phyloP scores from a whole-genome alignment of 176 grass and related monocot species.

The Carex littledalei region DNA sequence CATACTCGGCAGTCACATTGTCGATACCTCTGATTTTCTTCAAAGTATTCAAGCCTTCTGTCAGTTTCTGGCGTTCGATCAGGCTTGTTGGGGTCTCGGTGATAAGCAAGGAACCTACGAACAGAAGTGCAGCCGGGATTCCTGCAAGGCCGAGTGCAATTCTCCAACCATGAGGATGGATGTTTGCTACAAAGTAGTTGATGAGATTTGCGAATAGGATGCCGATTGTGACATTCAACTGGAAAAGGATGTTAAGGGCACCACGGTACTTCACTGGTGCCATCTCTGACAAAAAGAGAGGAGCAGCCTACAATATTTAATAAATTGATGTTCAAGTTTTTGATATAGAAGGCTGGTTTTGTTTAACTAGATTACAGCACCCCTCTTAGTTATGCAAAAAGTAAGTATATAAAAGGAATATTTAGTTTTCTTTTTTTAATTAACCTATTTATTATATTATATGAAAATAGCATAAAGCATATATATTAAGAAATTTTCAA shows the following conservation, averaged over 20 bases:
- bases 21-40: conserved; percentile 42
- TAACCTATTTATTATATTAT: not conserved
- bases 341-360: not conserved
- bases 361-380: not conserved
- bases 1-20: conserved; percentile 34
- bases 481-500: not conserved
- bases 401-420: not conserved
- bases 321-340: not conserved
- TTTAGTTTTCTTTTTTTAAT: not conserved
- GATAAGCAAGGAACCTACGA: conserved; percentile 40
- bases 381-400: not conserved
- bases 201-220: conserved; percentile 59
- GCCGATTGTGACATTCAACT: conserved; percentile 60
- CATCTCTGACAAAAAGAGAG: conserved; percentile 68
- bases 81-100: conserved; percentile 66
- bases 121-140: conserved; percentile 24
- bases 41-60: conserved; percentile 14
- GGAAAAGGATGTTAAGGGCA: conserved; percentile 71
- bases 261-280: conserved; percentile 54
- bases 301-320: conserved; percentile 39
- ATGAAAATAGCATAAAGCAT: not conserved
- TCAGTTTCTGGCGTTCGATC: conserved; percentile 31
- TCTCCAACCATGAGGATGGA: conserved; percentile 51
- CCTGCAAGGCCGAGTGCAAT: conserved; percentile 43
- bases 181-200: conserved; percentile 37